Evolutionary conservation across 306 rosid genomes (phyloP).

Genomic region (Cucumis cinereus): DNA sequence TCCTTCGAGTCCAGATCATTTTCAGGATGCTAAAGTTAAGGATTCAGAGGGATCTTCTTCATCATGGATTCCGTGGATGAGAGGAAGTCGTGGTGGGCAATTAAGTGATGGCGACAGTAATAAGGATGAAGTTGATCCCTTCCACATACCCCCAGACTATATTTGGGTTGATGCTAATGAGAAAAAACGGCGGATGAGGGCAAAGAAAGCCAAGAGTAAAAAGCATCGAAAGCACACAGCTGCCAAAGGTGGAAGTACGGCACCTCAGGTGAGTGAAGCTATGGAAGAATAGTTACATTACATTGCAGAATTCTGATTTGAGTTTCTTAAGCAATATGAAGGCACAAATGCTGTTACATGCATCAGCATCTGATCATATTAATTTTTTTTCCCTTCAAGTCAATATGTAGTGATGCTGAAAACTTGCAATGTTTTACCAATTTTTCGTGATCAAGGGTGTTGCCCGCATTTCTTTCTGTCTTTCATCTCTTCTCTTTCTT

Average conservation of each 20-base stretch:
- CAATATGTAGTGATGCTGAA: slow-evolving; percentile 1
- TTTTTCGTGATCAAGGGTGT: not conserved
- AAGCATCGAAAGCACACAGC: slow-evolving; percentile 56
- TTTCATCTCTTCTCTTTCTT: not conserved
- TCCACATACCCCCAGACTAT: slow-evolving; percentile 74
- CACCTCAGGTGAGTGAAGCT: slow-evolving; percentile 44
- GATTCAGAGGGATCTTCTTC: slow-evolving; percentile 67
- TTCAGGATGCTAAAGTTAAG: slow-evolving; percentile 64
- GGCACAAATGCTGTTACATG: not conserved
- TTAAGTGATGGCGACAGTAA: slow-evolving; percentile 73
- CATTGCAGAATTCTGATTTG: slow-evolving; percentile 2
- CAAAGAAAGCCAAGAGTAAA: slow-evolving; percentile 77
- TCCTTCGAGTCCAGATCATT: slow-evolving; percentile 87
- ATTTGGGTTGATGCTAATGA: slow-evolving; percentile 81
- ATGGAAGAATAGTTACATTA: slow-evolving; percentile 36
- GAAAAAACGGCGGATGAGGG: slow-evolving; percentile 79
- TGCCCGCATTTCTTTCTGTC: not conserved
- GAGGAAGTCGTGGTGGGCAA: slow-evolving; percentile 74
- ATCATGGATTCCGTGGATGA: slow-evolving; percentile 94
- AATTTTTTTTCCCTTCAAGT: not conserved
- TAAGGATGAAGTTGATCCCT: slow-evolving; percentile 75
- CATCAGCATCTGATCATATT: slow-evolving; percentile 3
- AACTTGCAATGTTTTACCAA: not conserved
- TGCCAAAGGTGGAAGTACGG: slow-evolving; percentile 42
- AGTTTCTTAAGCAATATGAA: not conserved